Evolutionary conservation across 2,329 filamentous ascomycete genomes (phyloP), one percentile per base, ranked within the genome.

Genomic region (Neoarthrinium moseri): DNA sequence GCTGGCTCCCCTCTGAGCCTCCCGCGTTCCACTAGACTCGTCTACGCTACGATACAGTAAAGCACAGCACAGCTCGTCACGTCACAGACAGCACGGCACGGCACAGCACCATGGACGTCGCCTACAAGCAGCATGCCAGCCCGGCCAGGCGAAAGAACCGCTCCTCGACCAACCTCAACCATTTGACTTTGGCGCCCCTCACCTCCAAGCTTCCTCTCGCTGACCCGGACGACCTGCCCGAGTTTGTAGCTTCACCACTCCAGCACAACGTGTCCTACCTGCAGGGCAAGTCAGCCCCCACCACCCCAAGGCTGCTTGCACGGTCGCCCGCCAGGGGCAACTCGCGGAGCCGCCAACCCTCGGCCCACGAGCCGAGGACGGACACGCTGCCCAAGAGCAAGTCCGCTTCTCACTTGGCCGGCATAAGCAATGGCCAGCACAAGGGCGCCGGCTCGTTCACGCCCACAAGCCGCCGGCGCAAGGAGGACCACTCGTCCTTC

Each of bases 161-260:
- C 54, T 83, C 81, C 18, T 73, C 73, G 22, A 78, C 74, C 39
- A 83, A 77, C 63, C 68, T 84, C 51, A 77, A 78, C 56, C 77
- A 82, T 55, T 73, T 84, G 48, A 75, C 78, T 12, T 79, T 86
- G 48, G 82, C 80, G n/a, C 83, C 83, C 22, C 67, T 86, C 45
- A 85, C 82, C 20, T 73, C 77, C 42, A 80, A 78, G 59, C 71
- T 86, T 7, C 81, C 82, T 33, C 66, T 84, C 47, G 68, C 73
- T 49, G 79, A 83, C 56, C 65, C 70, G 46, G 74, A 80, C 41
- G 70, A 74, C 53, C 58, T 74, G 24, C 59, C 62, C 51, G 68
- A 74, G 43, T 59, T 63, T 32, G 48, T 60, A 10, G 50, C 55
- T 27, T 59, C 69, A 26, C 58, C 66, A 26, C 51, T 62, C 11